phyloP scores from a whole-genome alignment of 495 filamentous ascomycete genomes.

The Tuber umbilicatum region DNA sequence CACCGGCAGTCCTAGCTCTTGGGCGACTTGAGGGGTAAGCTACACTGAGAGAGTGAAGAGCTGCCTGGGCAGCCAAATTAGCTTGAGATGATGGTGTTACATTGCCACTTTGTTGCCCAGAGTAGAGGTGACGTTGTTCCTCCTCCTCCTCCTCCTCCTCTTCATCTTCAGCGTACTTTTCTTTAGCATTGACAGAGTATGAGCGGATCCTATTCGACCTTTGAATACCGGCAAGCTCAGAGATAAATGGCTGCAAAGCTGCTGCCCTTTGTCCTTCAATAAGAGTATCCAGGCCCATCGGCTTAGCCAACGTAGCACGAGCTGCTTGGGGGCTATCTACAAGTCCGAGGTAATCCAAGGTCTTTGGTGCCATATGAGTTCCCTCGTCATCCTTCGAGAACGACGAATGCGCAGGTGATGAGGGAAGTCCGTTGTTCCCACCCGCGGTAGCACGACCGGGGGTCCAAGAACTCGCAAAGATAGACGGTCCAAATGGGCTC shows the following conservation, averaged over 20 bases:
- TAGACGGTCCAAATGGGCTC: conserved; percentile 77
- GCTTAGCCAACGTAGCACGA: conserved; percentile 61
- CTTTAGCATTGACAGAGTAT: conserved; percentile 97
- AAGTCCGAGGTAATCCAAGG: conserved; percentile 89
- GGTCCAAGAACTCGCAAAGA: conserved; percentile 82
- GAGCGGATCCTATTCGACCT: conserved; percentile 87
- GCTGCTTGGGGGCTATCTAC: conserved; percentile 86
- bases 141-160: conserved; percentile 87
- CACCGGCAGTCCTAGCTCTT: conserved; percentile 80
- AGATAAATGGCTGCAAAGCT: conserved; percentile 63
- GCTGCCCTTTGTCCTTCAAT: conserved; percentile 48
- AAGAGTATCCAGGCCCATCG: conserved; percentile 53
- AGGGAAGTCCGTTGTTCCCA: conserved; percentile 74
- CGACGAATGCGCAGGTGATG: conserved; percentile 80
- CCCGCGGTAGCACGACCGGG: conserved; percentile 63
- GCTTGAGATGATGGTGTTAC: conserved; percentile 54
- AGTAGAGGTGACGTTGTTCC: conserved; percentile 59
- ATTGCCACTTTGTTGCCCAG: conserved; percentile 45
- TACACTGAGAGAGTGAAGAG: conserved; percentile 87
- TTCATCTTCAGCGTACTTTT: conserved; percentile 91
- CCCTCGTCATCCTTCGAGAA: conserved; percentile 84
- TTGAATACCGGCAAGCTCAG: conserved; percentile 65
- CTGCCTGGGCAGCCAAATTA: conserved; percentile 70
- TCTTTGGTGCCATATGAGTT: conserved; percentile 77
- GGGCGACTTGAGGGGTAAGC: conserved; percentile 76